Percentiles rank a stretch among this genome's conserved stretches.
phyloP scores from a whole-genome alignment of 371 early-diverging fungal genomes.

The Mucor racemosus region DNA sequence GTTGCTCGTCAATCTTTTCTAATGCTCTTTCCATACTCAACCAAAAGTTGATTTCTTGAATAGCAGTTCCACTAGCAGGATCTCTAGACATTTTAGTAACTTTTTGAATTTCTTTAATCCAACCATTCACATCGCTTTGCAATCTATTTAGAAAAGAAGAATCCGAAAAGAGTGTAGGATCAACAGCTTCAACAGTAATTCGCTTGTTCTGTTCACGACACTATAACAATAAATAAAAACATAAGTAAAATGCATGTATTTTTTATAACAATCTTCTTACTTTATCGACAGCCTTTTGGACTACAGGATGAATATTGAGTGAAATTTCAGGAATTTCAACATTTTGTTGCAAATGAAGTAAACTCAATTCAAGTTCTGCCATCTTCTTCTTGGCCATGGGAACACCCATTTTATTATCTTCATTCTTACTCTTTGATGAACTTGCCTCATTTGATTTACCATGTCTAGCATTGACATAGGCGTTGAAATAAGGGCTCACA shows the following conservation, averaged over 20 bases:
- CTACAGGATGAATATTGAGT: slow-evolving; percentile 85
- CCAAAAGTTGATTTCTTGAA: slow-evolving; percentile 99
- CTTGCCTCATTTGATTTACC: slow-evolving; percentile 37
- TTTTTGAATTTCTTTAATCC: slow-evolving; percentile 99
- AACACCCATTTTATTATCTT: slow-evolving; percentile 89
- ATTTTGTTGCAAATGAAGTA: slow-evolving; percentile 95
- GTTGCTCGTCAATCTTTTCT: slow-evolving; percentile 91
- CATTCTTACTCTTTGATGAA: slow-evolving; percentile 58
- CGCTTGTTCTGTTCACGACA: slow-evolving; percentile 69
- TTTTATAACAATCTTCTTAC: slow-evolving; percentile 35
- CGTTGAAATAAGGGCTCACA: slow-evolving; percentile 96
- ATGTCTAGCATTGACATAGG: slow-evolving; percentile 82
- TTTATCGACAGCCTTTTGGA: slow-evolving; percentile 79
- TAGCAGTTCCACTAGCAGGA: slow-evolving; percentile 89
- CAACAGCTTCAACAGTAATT: slow-evolving; percentile 77
- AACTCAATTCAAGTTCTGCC: slow-evolving; percentile 95
- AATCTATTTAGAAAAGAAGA: slow-evolving; percentile 91
- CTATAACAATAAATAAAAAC: slow-evolving; percentile 58
- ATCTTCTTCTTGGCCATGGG: slow-evolving; percentile 97
- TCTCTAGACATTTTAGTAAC: slow-evolving; percentile 95
- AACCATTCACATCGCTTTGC: slow-evolving; percentile 94
- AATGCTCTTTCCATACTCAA: slow-evolving; percentile 94
- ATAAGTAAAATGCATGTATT: background rate
- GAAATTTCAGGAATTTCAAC: slow-evolving; percentile 95
- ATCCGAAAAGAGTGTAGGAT: slow-evolving; percentile 71